Evolutionary conservation across 2,329 filamentous ascomycete genomes (phyloP).

Genomic region (Diaporthe citri): DNA sequence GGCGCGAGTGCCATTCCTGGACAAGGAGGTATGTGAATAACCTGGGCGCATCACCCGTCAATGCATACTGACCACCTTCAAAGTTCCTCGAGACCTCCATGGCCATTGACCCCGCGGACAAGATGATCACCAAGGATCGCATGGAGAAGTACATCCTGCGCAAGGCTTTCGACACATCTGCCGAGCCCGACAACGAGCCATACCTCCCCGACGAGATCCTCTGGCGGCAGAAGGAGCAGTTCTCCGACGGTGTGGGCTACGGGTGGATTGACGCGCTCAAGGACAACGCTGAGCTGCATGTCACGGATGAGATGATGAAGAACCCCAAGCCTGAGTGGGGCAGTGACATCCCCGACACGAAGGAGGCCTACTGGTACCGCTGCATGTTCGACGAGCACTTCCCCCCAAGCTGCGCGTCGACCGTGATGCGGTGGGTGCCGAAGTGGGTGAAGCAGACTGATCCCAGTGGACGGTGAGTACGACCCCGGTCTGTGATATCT

Average conservation of each 20-base stretch:
- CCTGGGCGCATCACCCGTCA: not conserved
- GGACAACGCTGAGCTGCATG: conserved; percentile 88
- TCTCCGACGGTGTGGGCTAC: conserved; percentile 98
- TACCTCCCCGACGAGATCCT: conserved; percentile 98
- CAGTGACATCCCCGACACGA: conserved; percentile 90
- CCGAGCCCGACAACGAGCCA: conserved; percentile 82
- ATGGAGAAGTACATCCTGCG: conserved; percentile 99
- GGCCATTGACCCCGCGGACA: conserved; percentile 94
- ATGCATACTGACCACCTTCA: conserved; percentile 42
- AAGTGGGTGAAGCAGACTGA: conserved; percentile 98
- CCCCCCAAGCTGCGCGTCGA: conserved; percentile 89
- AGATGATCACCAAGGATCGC: conserved; percentile 90
- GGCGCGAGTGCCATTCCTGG: conserved; percentile 96
- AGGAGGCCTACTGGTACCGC: conserved; percentile 99
- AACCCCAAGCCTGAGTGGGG: conserved; percentile 98
- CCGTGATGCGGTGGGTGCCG: conserved; percentile 96
- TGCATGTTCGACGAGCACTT: conserved; percentile 99
- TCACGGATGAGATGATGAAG: conserved; percentile 98
- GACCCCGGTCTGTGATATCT: not conserved
- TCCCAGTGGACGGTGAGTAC: conserved; percentile 85
- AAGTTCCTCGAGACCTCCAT: conserved; percentile 94
- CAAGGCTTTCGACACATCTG: conserved; percentile 95
- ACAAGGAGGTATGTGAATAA: conserved; percentile 78
- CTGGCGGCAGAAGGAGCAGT: conserved; percentile 99
- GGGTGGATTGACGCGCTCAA: conserved; percentile 99